Conservation (phyloP, 2,329 filamentous ascomycete species). For the Phialophora verrucosa region DNA sequence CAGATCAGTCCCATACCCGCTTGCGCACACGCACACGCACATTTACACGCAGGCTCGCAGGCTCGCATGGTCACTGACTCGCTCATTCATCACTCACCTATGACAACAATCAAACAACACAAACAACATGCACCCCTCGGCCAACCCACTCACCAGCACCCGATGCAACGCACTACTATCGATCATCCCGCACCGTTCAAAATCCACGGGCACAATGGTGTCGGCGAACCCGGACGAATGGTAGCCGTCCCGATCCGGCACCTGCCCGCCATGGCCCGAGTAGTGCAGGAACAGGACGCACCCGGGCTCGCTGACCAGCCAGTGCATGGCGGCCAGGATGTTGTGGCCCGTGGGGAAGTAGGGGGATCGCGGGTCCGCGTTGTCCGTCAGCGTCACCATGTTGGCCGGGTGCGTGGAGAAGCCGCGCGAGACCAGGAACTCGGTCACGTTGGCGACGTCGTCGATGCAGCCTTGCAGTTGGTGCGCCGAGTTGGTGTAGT, state of each 20-base stretch:
- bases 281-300: slow-evolving; percentile 59
- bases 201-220: slow-evolving; percentile 62
- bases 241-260: slow-evolving; percentile 45
- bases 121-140: slow-evolving; percentile 43
- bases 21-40: not conserved
- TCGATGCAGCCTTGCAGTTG: slow-evolving; percentile 56
- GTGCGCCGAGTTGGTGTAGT: slow-evolving; percentile 55
- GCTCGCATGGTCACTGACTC: not conserved
- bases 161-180: slow-evolving; percentile 51
- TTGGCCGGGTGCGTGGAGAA: slow-evolving; percentile 50
- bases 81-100: slow-evolving; percentile 49
- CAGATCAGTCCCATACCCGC: not conserved
- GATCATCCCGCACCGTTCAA: slow-evolving; percentile 59
- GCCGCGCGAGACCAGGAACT: slow-evolving; percentile 53
- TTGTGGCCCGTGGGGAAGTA: slow-evolving; percentile 52
- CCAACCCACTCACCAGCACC: slow-evolving; percentile 48
- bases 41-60: not conserved
- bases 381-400: slow-evolving; percentile 55
- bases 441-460: slow-evolving; percentile 56
- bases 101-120: slow-evolving; percentile 66
- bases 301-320: slow-evolving; percentile 54
- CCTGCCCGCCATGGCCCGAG: slow-evolving; percentile 64
- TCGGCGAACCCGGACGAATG: slow-evolving; percentile 50
- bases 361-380: slow-evolving; percentile 53
- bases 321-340: slow-evolving; percentile 61